Conservation (phyloP, 208 protist species). For the Crithidia fasciculata region DNA sequence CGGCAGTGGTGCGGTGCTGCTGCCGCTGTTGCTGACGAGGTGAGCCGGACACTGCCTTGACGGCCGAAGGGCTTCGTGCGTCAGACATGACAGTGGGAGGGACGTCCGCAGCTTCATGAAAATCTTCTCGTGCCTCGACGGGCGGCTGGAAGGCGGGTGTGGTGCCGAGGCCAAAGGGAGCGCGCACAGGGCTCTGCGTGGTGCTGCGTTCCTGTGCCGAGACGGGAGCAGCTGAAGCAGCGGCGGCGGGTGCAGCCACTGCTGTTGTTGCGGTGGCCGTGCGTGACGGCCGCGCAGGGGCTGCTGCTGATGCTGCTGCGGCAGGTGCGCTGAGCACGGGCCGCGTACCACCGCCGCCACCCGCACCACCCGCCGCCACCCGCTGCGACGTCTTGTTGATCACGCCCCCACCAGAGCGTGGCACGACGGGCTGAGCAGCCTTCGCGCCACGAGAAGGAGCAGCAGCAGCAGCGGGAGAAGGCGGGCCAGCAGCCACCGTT, state of each 20-base stretch:
- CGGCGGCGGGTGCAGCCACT: not conserved
- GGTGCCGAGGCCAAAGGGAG: conserved; percentile 21
- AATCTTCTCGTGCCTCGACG: not conserved
- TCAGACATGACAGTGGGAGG: not conserved
- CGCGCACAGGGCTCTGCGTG: conserved; percentile 1
- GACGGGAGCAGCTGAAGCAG: too few relatives aligned
- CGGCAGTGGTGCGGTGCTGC: not conserved
- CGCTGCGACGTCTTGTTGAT: not conserved
- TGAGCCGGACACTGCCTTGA: not conserved
- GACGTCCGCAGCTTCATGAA: not conserved
- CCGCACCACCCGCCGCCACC: not conserved
- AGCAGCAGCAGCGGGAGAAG: not conserved
- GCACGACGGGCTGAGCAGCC: conserved; percentile 3
- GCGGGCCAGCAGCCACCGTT: too few relatives aligned
- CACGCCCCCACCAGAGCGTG: not conserved
- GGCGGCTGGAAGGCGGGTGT: conserved; percentile 9
- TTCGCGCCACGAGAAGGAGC: not conserved
- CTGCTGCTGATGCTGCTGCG: not conserved
- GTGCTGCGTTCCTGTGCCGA: not conserved
- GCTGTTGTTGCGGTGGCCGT: not conserved
- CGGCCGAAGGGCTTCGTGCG: not conserved
- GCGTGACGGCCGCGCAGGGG: not conserved
- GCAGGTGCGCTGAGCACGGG: not conserved
- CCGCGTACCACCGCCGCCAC: too few relatives aligned
- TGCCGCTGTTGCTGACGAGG: not conserved